A percentile compares a stretch with the other conserved stretches of the same genome.
These are phyloP conservation scores for Lipomyces spencermartinsiae DNA, from an alignment of 805 yeast genomes.

Conservation along the genomic window DNA sequence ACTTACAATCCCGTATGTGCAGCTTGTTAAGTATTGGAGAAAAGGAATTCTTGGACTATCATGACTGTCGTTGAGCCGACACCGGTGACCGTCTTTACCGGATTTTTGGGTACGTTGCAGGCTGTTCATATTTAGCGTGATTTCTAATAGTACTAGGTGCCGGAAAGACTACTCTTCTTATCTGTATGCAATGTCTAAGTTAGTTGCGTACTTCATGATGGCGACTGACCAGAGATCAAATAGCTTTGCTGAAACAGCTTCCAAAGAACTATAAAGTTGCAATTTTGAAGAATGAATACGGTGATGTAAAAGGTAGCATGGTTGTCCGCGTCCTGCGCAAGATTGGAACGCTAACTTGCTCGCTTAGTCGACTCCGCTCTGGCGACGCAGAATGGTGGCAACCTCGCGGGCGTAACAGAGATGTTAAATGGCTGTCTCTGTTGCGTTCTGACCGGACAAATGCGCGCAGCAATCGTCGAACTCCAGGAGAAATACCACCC, in stretches of 20 bases:
- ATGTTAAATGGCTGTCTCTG: slow-evolving; percentile 39
- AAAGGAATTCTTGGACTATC: neutral
- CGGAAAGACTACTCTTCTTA: slow-evolving; percentile 37
- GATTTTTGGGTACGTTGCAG: slow-evolving; percentile 32
- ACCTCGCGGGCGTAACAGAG: slow-evolving; percentile 38
- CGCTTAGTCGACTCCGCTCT: slow-evolving; percentile 35
- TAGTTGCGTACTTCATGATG: neutral
- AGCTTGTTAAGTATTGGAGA: neutral
- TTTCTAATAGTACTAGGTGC: slow-evolving; percentile 28
- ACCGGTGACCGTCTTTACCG: slow-evolving; percentile 39
- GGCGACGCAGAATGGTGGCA: slow-evolving; percentile 28
- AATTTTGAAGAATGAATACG: slow-evolving; percentile 38
- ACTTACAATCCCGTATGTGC: neutral
- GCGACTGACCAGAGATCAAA: neutral
- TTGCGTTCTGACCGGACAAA: slow-evolving; percentile 39
- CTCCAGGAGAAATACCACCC: slow-evolving; percentile 32
- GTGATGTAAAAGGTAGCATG: slow-evolving; percentile 35
- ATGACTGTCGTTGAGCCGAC: slow-evolving; percentile 29
- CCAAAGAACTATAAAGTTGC: slow-evolving; percentile 37
- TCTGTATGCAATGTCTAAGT: slow-evolving; percentile 21
- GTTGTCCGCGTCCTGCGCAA: neutral
- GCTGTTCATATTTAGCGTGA: neutral
- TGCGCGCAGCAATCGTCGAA: slow-evolving; percentile 37
- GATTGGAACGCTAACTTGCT: neutral
- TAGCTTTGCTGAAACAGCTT: slow-evolving; percentile 33